Evolutionary conservation across 2,329 filamentous ascomycete genomes (phyloP), one percentile per base, ranked within the genome.

Genomic region (Stagonosporopsis cucurbitacearum): DNA sequence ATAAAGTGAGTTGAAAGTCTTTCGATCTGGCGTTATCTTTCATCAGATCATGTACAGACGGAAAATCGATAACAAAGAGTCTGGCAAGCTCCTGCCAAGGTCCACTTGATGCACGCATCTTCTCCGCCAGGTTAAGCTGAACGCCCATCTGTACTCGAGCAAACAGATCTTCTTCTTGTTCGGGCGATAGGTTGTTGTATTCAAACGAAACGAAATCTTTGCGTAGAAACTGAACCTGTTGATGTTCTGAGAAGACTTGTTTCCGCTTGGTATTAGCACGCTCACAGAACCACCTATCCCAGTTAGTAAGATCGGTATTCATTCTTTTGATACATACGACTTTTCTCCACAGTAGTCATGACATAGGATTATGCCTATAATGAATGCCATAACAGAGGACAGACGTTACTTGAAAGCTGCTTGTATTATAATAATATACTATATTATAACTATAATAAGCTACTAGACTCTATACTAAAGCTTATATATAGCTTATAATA

Each of bases 331-430:
- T n/a, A 57, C 67, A 37, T 68, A 79, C 79, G 79, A 81, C 63
- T 77, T 79, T 46, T 74, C 71, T 9, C 73, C 70, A 4, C 68
- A 67, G 22, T 69, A 64, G 42, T 82, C 80, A 20, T 74, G 67
- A 47, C 79, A 79, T 4, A 77, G 76, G 37, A 82, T 78, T 22
- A 75, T 62, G 2, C 80, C 80, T 20, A 71, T 73, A 57, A 81
- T 73, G 45, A 82, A 82, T 17, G 75, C 77, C 13, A 67, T 63
- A 15, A 82, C 68, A 1, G 79, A 80, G 2, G 78, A 77, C 4
- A 82, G 64, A 13, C 80, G 75, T 60, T 82, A 79, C 63, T 82
- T 81, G 4, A n/a, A n/a, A n/a, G n/a, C n/a, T n/a, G n/a, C n/a
- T n/a, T n/a, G n/a, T n/a, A n/a, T n/a, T n/a, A n/a, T n/a, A n/a